A percentile compares a stretch with the other conserved stretches of the same genome.
Conservation (phyloP, 129 eudicot species). For the Arctium lappa region DNA sequence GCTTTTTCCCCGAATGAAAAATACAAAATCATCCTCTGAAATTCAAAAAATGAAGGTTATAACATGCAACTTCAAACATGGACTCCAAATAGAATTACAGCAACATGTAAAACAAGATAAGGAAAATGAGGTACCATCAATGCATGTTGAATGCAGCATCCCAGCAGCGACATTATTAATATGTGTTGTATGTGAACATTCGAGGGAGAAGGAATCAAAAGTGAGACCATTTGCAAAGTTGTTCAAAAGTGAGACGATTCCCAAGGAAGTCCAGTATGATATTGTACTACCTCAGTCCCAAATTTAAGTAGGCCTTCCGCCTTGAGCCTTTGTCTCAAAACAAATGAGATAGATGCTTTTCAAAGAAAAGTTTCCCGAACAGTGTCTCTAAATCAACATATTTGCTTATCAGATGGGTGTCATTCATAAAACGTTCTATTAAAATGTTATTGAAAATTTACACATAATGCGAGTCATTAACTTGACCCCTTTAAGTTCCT, state of each 20-base stretch:
- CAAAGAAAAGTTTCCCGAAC: not conserved
- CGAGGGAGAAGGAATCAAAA: not conserved
- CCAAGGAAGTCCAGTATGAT: not conserved
- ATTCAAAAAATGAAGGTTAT: conserved; percentile 1
- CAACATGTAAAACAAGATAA: not conserved
- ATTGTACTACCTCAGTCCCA: not conserved
- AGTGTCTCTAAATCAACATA: not conserved
- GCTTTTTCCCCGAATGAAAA: conserved; percentile 69
- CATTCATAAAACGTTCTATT: not conserved
- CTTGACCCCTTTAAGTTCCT: conserved; percentile 79
- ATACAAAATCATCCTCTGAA: conserved; percentile 77
- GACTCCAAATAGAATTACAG: not conserved
- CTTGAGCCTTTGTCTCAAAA: not conserved
- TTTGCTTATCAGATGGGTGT: not conserved
- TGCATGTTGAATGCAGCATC: conserved; percentile 86
- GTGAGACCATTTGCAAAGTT: not conserved
- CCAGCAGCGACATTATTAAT: conserved; percentile 81
- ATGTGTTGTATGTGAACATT: conserved; percentile 30
- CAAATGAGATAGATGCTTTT: not conserved
- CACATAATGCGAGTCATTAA: conserved; percentile 24
- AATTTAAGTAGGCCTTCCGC: not conserved
- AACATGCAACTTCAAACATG: not conserved
- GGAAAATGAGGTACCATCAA: conserved; percentile 50
- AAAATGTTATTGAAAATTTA: not conserved
- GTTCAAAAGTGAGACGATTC: not conserved